A percentile compares a stretch with the other conserved stretches of the same genome.
These are phyloP conservation scores for Dryas drummondii DNA, from an alignment of 306 rosid genomes.

Conservation along the genomic window DNA sequence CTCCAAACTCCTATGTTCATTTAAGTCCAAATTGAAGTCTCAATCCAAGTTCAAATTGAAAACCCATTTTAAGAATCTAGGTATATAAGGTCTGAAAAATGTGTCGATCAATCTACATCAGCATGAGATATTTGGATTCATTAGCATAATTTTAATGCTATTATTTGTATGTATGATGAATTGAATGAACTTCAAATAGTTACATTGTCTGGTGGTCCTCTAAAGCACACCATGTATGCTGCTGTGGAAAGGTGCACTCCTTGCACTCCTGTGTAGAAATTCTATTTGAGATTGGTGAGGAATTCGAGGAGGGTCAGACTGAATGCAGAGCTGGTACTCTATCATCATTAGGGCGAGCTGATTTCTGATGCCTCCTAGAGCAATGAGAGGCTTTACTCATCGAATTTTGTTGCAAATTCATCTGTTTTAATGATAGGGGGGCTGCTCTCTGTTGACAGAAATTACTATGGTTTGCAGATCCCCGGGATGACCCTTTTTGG, in stretches of 20 bases:
- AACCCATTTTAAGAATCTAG: too few species aligned
- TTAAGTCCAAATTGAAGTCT: too few species aligned
- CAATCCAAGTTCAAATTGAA: too few species aligned
- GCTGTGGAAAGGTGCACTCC: constrained; percentile 23
- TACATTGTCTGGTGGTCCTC: too few species aligned
- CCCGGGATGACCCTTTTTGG: constrained; percentile 4
- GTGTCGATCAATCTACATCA: too few species aligned
- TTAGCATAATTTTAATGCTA: too few species aligned
- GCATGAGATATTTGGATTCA: too few species aligned
- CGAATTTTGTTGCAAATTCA: constrained; percentile 27
- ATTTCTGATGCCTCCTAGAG: constrained; percentile 27
- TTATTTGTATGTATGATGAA: too few species aligned
- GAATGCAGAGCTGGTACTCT: constrained; percentile 31
- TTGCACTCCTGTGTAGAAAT: constrained; percentile 28
- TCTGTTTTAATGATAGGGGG: constrained; percentile 26
- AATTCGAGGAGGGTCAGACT: constrained; percentile 19
- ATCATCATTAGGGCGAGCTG: constrained; percentile 19
- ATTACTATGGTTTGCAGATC: not conserved
- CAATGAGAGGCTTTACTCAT: constrained; percentile 26
- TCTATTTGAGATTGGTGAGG: constrained; percentile 31
- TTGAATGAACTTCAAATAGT: too few species aligned
- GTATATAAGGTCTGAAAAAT: too few species aligned
- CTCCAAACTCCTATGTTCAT: too few species aligned
- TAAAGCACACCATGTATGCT: too few species aligned
- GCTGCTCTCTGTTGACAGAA: constrained; percentile 26